phyloP scores from a whole-genome alignment of 2,329 filamentous ascomycete genomes.

The Trichophyton mentagrophytes region DNA sequence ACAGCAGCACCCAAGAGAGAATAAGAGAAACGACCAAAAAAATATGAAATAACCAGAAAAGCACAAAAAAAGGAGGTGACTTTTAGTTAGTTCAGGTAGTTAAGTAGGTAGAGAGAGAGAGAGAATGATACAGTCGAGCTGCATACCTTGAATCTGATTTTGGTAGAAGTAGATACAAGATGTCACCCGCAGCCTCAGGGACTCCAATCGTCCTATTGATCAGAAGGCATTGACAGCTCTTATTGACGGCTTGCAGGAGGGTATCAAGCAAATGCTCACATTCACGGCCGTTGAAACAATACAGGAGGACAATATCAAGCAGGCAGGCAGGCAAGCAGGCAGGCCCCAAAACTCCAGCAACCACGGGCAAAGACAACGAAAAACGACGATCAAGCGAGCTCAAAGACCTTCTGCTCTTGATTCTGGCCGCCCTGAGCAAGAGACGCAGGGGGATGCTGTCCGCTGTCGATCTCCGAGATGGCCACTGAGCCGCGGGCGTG shows the following conservation, averaged over 20 bases:
- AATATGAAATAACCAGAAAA: neutral
- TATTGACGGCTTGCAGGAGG: no score
- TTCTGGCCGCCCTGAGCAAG: neutral
- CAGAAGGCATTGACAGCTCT: no score
- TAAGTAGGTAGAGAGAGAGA: neutral
- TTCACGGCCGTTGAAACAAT: no score
- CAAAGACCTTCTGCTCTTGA: neutral
- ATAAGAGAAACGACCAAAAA: neutral
- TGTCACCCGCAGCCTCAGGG: no score
- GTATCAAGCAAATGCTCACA: no score
- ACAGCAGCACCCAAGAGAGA: no score
- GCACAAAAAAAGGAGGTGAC: neutral
- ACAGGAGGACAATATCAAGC: no score
- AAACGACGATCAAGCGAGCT: neutral
- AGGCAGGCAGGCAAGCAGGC: no score
- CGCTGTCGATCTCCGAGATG: neutral
- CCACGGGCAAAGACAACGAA: neutral
- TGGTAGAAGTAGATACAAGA: no score
- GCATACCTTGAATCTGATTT: no score
- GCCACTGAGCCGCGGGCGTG: neutral
- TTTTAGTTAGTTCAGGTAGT: neutral
- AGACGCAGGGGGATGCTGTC: neutral
- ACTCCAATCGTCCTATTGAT: no score
- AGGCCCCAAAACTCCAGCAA: neutral
- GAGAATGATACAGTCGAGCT: neutral